Base-by-base conservation (phyloP, 2,329 filamentous ascomycete genomes). In the Stemphylium vesicarium region DNA sequence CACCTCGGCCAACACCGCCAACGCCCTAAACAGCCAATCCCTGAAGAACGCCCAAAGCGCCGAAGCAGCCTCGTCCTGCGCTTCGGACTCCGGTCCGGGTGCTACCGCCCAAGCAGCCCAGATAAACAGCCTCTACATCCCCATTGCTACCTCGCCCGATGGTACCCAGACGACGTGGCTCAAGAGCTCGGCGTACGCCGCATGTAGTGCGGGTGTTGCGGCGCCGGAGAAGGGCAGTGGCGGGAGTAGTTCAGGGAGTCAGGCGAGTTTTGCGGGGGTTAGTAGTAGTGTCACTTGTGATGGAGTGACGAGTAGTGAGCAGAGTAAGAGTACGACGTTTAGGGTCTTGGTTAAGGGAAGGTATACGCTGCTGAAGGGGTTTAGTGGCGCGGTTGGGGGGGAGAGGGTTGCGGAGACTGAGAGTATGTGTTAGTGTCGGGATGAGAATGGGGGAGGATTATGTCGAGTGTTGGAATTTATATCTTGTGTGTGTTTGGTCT, bases 201-300 rank as follows among this genome's bases (percentile, higher is more conserved):
- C 36, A 8, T 49, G 36, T 49, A 13, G n/a, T 12, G 36, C 45
- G 26, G 45, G 45, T 24, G 45, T 49, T n/a, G 45, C 31, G 26
- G 37, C 45, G 13, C 45, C 45, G 12, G 32, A 10, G 36, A 11
- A 20, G 36, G 36, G 22, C 13, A 26, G 40, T 26, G 33, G 45
- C 1, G 36, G 45, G n/a, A 33, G 45, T 22, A 40, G 45, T n/a
- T 40, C 45, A 5, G 33, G 33, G 11, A 20, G 33, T 10, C 44
- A 39, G 44, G 16, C 24, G 9, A 39, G n/a, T 39, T 20, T 39
- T 12, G 15, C 33, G n/a, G 45, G 22, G 1, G 45, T 40, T 2
- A 37, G 22, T 29, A 37, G 36, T n/a, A 38, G 36, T 39, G 36
- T 32, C 31, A 48, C 15, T 15, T 40, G 45, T 40, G 38, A 40